phyloP scores from a whole-genome alignment of 2,329 filamentous ascomycete species.

The Hawksworthiomyces lignivorus region DNA sequence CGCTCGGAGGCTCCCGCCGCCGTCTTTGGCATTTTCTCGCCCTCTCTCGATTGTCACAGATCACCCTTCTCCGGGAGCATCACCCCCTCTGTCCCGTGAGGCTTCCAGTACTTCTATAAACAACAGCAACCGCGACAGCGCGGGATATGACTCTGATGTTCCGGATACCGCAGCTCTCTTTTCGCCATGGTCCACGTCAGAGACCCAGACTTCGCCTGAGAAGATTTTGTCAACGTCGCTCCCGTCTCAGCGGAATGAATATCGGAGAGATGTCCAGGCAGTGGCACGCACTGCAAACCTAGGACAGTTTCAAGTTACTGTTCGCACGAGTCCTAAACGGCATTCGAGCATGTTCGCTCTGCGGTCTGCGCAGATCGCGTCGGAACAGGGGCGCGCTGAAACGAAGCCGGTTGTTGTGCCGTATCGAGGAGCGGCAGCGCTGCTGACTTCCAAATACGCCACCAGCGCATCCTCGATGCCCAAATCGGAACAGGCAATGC shows the following conservation, averaged over 20 bases:
- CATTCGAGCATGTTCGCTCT: slow-evolving; percentile 8
- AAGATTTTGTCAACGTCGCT: too few species aligned
- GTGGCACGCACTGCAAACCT: background rate
- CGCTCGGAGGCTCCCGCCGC: slow-evolving; percentile 29
- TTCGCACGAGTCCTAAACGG: slow-evolving; percentile 16
- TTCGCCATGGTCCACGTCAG: slow-evolving; percentile 8
- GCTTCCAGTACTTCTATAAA: background rate
- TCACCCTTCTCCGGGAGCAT: slow-evolving; percentile 37
- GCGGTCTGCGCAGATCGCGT: background rate
- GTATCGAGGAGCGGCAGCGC: background rate
- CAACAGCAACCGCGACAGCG: slow-evolving; percentile 1
- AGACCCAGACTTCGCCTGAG: background rate
- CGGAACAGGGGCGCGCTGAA: background rate
- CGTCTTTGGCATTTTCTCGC: slow-evolving; percentile 39
- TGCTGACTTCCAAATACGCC: slow-evolving; percentile 7
- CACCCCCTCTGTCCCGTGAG: slow-evolving; percentile 12
- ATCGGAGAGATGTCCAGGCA: too few species aligned
- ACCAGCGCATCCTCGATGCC: background rate
- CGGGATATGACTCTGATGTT: slow-evolving; percentile 5
- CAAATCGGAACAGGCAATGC: background rate
- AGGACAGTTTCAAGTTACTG: slow-evolving; percentile 7
- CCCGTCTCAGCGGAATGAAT: too few species aligned
- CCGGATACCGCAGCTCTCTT: slow-evolving; percentile 19
- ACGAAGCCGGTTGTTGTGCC: background rate
- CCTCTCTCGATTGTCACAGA: slow-evolving; percentile 49